Evolutionary conservation across 2,329 filamentous ascomycete species (phyloP).

Genomic region (Clonostachys sp.): DNA sequence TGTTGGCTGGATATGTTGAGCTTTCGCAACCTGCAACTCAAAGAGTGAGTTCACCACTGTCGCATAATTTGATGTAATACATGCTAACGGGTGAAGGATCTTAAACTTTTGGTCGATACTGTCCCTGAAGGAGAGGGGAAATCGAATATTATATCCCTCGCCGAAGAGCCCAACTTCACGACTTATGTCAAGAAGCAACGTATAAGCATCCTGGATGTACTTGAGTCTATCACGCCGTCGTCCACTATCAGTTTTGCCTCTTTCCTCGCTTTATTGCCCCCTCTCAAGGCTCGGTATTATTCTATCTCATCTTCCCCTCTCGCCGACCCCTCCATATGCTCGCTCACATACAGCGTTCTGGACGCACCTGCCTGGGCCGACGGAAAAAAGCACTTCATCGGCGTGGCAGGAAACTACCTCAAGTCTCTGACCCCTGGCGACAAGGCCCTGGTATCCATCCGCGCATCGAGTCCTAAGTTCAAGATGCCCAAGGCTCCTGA

Average conservation of each 20-base stretch:
- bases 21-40: constrained; percentile 64
- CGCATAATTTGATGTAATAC: too few species aligned
- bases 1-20: constrained; percentile 65
- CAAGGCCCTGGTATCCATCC: constrained; percentile 43
- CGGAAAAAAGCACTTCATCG: constrained; percentile 41
- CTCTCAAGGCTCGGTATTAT: too few species aligned
- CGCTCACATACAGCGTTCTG: constrained; percentile 66
- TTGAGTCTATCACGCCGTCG: too few species aligned
- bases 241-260: too few species aligned
- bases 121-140: too few species aligned
- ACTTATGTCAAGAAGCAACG: too few species aligned
- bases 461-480: constrained; percentile 12
- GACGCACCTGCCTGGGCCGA: constrained; percentile 47
- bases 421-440: constrained; percentile 38
- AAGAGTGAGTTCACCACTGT: constrained; percentile 32
- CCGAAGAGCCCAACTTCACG: too few species aligned
- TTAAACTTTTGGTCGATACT: too few species aligned
- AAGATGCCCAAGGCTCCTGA: constrained; percentile 17
- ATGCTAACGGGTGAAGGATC: too few species aligned
- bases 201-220: too few species aligned
- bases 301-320: constrained; percentile 74
- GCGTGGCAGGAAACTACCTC: constrained; percentile 60
- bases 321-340: constrained; percentile 47
- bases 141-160: too few species aligned
- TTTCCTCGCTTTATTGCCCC: too few species aligned